Base-by-base conservation (phyloP, 2,329 filamentous ascomycete species). In the Curvularia sp. region DNA sequence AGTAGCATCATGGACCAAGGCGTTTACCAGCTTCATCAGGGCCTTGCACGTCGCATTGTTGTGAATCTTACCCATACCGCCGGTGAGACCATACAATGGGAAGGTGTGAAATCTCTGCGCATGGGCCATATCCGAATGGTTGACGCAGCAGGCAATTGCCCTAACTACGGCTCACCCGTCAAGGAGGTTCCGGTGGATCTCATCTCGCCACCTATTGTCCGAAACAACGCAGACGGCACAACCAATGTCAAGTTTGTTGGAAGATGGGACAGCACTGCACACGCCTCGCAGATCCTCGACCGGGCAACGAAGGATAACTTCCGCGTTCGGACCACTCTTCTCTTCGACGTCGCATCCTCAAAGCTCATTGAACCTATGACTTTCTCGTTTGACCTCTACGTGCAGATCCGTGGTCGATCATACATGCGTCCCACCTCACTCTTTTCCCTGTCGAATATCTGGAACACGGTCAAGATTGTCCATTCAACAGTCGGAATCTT, bases 231-330 rank as follows among this genome's bases (percentile, higher is more conserved):
- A 24, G 96, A 98, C 74, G 95, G 95, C 38, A 97, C 93, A 0
- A 89, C 89, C 35, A 93, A 90, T 74, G 88, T 97, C 38, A 93
- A 89, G 1, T 83, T 98, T 43, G 85, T 90, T n/a, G 93, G 91
- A 0, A 93, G 98, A 72, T 99, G 95, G 95, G 95, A 99, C 74
- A 97, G 94, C 0, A 96, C 93, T 70, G 83, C 95, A 65, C 95
- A 99, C 77, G 89, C 88, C 63, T 97, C 95, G 5, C 82, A 96
- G n/a, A 83, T 98, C 13, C 86, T 99, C n/a, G 93, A 99, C 77
- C 88, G 94, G 26, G 89, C 92, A 1, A 98, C 95, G 1, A 87
- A 91, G n/a, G 93, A 97, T 59, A 95, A 93, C 74, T 93, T 95
- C 76, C 89, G 90, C 43, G 91, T 99, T 20, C 93, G 97, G 76